Conservation (phyloP, 306 rosid species). For the Gastrolobium bilobum region DNA sequence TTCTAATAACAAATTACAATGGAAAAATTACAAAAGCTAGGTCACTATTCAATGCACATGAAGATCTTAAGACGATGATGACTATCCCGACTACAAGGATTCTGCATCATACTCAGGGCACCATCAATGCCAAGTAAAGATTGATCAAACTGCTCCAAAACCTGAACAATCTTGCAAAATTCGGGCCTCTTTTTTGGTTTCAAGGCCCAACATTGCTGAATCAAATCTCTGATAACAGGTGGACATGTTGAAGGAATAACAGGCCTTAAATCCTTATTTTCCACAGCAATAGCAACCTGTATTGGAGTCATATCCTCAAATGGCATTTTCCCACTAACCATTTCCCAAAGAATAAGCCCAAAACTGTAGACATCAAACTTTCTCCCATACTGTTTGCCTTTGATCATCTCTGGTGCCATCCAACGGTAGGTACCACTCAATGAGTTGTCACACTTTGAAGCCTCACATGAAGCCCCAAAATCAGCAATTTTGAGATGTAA, state of each 20-base stretch:
- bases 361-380: constrained; percentile 23
- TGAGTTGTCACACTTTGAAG: not conserved
- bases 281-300: not conserved
- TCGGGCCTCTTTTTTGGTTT: not conserved
- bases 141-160: not conserved
- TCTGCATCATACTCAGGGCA: not conserved
- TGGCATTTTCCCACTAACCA: not conserved
- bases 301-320: not conserved
- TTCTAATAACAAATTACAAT: too few species aligned
- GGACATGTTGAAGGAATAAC: not conserved
- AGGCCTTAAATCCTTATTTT: not conserved
- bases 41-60: too few species aligned
- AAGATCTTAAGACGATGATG: too few species aligned
- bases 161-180: not conserved
- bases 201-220: constrained; percentile 12
- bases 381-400: constrained; percentile 7
- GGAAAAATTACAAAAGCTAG: too few species aligned
- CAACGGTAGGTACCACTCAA: constrained; percentile 13
- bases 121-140: not conserved
- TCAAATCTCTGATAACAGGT: not conserved
- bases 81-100: not conserved
- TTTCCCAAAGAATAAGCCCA: constrained; percentile 32
- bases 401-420: constrained; percentile 2
- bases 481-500: constrained; percentile 5
- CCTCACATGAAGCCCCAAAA: constrained; percentile 18